Conservation (phyloP, 805 yeast species). For the Maudiozyma barnettii region DNA sequence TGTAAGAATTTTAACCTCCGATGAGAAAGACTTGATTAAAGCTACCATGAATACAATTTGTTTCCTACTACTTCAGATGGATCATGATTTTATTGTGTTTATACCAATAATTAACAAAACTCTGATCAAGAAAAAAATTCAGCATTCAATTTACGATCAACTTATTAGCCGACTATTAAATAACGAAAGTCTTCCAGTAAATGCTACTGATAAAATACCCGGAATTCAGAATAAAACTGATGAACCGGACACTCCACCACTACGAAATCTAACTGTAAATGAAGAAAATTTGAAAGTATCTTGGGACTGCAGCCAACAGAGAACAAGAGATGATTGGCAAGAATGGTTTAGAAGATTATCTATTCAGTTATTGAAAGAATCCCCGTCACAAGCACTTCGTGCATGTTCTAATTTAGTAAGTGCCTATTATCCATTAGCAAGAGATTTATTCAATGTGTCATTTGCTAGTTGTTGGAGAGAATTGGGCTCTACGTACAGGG, state of each 20-base stretch:
- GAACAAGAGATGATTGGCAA: slow-evolving; percentile 94
- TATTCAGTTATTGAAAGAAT: slow-evolving; percentile 77
- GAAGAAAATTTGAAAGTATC: slow-evolving; percentile 59
- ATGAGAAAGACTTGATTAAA: slow-evolving; percentile 49
- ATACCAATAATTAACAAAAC: slow-evolving; percentile 72
- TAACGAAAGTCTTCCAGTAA: slow-evolving; percentile 80
- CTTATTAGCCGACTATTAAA: slow-evolving; percentile 66
- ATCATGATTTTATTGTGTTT: slow-evolving; percentile 74
- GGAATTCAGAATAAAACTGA: slow-evolving; percentile 31
- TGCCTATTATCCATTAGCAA: slow-evolving; percentile 78
- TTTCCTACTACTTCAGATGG: slow-evolving; percentile 68
- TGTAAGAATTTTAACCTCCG: slow-evolving; percentile 48
- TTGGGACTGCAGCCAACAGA: slow-evolving; percentile 86
- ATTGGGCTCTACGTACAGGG: slow-evolving; percentile 78
- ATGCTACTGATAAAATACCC: slow-evolving; percentile 53
- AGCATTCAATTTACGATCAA: slow-evolving; percentile 69
- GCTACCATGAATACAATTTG: slow-evolving; percentile 74
- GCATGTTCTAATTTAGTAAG: slow-evolving; percentile 88
- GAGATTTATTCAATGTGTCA: slow-evolving; percentile 85
- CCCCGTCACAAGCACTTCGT: slow-evolving; percentile 88
- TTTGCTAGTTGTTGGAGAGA: slow-evolving; percentile 96
- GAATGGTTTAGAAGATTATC: slow-evolving; percentile 90
- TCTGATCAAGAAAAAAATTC: slow-evolving; percentile 51
- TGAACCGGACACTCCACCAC: slow-evolving; percentile 48
- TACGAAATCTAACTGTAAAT: slow-evolving; percentile 65